Evolutionary conservation across 225 moss, liverwort and hornwort genomes (phyloP).

Genomic region (Rhytidiadelphus loreus): DNA sequence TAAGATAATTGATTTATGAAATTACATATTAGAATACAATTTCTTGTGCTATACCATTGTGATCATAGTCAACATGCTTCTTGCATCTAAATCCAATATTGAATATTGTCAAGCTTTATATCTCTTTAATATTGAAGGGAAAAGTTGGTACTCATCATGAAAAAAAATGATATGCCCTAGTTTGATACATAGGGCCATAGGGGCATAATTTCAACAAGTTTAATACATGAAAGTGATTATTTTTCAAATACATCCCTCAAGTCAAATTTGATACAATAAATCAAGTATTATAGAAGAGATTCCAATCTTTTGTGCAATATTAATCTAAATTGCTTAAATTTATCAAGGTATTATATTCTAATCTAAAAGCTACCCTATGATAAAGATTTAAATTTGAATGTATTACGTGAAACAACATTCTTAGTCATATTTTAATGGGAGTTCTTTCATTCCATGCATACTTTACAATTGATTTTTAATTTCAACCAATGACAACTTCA

Average conservation of each 20-base stretch:
- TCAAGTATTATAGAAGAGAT: neutral
- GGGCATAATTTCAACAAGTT: no score
- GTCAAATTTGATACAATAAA: neutral
- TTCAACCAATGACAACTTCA: neutral
- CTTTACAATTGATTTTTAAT: neutral
- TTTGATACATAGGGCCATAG: neutral
- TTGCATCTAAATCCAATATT: neutral
- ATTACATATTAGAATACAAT: neutral
- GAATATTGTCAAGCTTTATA: neutral
- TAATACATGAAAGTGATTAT: neutral
- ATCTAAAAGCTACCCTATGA: accelerated
- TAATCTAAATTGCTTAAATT: neutral
- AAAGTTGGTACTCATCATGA: neutral
- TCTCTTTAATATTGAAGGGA: neutral
- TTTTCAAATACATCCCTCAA: no score
- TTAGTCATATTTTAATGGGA: neutral
- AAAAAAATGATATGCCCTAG: neutral
- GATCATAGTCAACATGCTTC: neutral
- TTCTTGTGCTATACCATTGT: neutral
- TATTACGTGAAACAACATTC: neutral
- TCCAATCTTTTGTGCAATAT: neutral
- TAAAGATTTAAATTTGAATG: neutral
- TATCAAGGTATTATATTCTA: neutral
- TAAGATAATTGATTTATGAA: neutral
- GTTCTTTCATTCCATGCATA: neutral